Evolutionary conservation across 2,329 filamentous ascomycete genomes (phyloP).

Genomic region (Lithohypha guttulata): DNA sequence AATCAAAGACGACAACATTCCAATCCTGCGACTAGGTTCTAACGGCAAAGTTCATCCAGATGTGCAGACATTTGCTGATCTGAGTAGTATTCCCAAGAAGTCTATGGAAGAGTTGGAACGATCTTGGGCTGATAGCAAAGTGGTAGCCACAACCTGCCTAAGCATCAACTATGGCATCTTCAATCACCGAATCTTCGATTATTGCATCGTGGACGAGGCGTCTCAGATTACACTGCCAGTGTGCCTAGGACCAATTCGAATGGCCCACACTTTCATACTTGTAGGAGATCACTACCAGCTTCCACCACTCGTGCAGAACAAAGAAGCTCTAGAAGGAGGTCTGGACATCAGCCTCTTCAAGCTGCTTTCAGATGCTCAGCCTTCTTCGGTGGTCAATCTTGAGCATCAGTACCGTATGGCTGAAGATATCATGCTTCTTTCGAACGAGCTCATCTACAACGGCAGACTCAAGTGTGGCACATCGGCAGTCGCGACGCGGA

Average conservation of each 20-base stretch:
- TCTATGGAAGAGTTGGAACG: slow-evolving; percentile 74
- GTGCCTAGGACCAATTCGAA: slow-evolving; percentile 83
- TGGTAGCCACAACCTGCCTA: slow-evolving; percentile 91
- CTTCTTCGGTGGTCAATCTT: slow-evolving; percentile 76
- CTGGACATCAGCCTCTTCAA: slow-evolving; percentile 92
- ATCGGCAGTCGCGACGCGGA: slow-evolving; percentile 57
- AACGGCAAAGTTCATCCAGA: slow-evolving; percentile 78
- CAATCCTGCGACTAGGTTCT: slow-evolving; percentile 75
- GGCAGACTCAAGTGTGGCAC: slow-evolving; percentile 84
- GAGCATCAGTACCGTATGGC: slow-evolving; percentile 98
- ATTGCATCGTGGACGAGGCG: slow-evolving; percentile 96
- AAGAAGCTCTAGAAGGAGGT: slow-evolving; percentile 72
- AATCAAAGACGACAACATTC: slow-evolving; percentile 65
- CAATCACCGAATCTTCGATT: slow-evolving; percentile 81
- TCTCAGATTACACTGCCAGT: slow-evolving; percentile 95
- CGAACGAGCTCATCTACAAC: slow-evolving; percentile 87
- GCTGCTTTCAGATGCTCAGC: slow-evolving; percentile 77
- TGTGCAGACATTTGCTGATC: slow-evolving; percentile 71
- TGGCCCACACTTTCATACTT: slow-evolving; percentile 85
- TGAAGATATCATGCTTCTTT: slow-evolving; percentile 88
- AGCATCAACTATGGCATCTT: slow-evolving; percentile 86
- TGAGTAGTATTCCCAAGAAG: slow-evolving; percentile 62
- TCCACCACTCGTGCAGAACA: slow-evolving; percentile 86
- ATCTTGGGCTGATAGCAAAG: slow-evolving; percentile 72
- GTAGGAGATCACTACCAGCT: slow-evolving; percentile 96